Evolutionary conservation across 148 eudicot species (phyloP).

Genomic region (Gaultheria prostrata): DNA sequence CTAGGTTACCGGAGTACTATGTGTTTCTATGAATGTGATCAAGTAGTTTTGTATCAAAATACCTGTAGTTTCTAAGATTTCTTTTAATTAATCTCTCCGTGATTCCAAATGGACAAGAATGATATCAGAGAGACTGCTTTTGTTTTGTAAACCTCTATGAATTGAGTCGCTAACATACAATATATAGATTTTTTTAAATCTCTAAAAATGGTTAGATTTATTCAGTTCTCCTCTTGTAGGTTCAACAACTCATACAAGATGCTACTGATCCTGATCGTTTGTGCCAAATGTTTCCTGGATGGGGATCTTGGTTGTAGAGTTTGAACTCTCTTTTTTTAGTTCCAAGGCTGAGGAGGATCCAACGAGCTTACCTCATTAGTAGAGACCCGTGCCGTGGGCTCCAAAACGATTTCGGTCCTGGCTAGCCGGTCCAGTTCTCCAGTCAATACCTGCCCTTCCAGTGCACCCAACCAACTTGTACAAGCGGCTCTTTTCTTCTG

Average conservation of each 20-base stretch:
- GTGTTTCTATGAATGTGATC: not conserved
- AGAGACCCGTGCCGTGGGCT: no score
- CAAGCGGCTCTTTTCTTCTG: constrained; percentile 1
- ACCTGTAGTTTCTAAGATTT: not conserved
- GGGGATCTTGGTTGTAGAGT: constrained; percentile 99
- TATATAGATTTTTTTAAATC: not conserved
- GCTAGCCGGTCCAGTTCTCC: no score
- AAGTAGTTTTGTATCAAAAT: not conserved
- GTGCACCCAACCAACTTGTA: constrained; percentile 8
- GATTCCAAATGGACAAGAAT: not conserved
- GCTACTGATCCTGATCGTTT: constrained; percentile 93
- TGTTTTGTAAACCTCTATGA: not conserved
- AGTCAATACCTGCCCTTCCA: no score
- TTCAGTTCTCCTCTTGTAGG: constrained; percentile 40
- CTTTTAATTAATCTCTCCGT: not conserved
- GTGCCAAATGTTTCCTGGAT: constrained; percentile 93
- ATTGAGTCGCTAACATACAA: not conserved
- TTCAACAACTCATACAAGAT: constrained; percentile 95
- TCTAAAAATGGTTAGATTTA: not conserved
- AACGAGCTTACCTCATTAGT: no score
- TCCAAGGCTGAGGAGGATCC: no score
- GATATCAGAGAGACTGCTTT: not conserved
- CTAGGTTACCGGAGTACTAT: not conserved
- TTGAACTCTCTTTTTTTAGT: no score
- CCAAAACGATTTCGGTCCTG: no score